These are phyloP conservation scores for Parmales sp. DNA, from an alignment of 108 stramenopile genomes.

Conservation along the genomic window DNA sequence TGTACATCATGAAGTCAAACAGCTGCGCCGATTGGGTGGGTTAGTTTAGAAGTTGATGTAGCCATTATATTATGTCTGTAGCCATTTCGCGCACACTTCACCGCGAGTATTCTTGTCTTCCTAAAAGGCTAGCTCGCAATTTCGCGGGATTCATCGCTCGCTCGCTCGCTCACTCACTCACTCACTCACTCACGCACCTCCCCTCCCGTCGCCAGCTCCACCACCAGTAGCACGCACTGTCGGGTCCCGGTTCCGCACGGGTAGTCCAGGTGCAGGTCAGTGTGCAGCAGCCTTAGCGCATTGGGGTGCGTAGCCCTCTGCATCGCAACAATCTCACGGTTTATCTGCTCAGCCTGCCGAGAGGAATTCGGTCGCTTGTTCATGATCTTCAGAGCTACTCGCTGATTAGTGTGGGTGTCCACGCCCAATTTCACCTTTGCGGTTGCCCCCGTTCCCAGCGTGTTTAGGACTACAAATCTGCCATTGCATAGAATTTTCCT, in stretches of 20 bases:
- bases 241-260: slow-evolving; percentile 23
- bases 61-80: too few relatives aligned
- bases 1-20: slow-evolving; percentile 47
- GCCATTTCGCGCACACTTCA: too few relatives aligned
- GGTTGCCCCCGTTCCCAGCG: slow-evolving; percentile 36
- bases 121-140: too few relatives aligned
- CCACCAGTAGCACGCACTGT: slow-evolving; percentile 25
- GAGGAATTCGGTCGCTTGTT: slow-evolving; percentile 19
- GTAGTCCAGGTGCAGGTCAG: slow-evolving; percentile 17
- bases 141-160: too few relatives aligned
- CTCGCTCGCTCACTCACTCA: too few relatives aligned
- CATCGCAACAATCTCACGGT: slow-evolving; percentile 30
- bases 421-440: slow-evolving; percentile 37
- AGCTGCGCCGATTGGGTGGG: too few relatives aligned
- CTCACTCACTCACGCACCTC: too few relatives aligned
- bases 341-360: slow-evolving; percentile 19
- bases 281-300: not conserved
- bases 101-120: too few relatives aligned
- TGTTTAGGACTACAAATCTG: slow-evolving; percentile 27
- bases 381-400: slow-evolving; percentile 33
- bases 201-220: slow-evolving; percentile 33
- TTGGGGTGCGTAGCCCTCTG: slow-evolving; percentile 18
- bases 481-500: too few relatives aligned
- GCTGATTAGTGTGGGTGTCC: slow-evolving; percentile 19
- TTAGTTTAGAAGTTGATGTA: too few relatives aligned